These are phyloP conservation scores for Aphanomyces euteiches DNA, from an alignment of 352 stramenopile genomes.

Conservation along the genomic window DNA sequence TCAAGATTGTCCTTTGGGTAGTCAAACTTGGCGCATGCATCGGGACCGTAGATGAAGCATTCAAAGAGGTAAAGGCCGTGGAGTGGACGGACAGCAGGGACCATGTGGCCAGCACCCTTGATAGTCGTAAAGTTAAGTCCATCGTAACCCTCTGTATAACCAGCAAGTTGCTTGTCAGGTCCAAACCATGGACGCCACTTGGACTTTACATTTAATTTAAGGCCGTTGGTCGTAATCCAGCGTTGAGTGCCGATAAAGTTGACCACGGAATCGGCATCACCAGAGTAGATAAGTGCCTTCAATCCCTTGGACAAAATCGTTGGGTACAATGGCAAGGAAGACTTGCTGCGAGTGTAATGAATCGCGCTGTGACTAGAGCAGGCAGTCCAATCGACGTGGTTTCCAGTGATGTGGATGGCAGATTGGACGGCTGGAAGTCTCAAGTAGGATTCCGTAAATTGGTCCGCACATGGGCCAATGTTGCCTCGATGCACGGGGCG, in stretches of 20 bases:
- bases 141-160: conserved; percentile 76
- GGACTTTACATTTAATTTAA: conserved; percentile 41
- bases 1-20: conserved; percentile 56
- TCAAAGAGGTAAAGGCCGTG: conserved; percentile 33
- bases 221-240: conserved; percentile 56
- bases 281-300: conserved; percentile 57
- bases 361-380: conserved; percentile 48
- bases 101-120: conserved; percentile 88
- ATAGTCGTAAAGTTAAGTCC: conserved; percentile 86
- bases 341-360: conserved; percentile 43
- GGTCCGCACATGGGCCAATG: conserved; percentile 52
- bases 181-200: conserved; percentile 53
- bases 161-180: conserved; percentile 64
- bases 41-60: conserved; percentile 30
- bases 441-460: conserved; percentile 51
- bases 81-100: conserved; percentile 40
- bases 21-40: conserved; percentile 45
- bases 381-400: conserved; percentile 46
- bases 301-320: conserved; percentile 47
- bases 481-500: conserved; percentile 55
- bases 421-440: conserved; percentile 50
- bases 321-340: conserved; percentile 55
- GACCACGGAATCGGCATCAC: conserved; percentile 60
- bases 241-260: conserved; percentile 64
- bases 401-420: conserved; percentile 52